Evolutionary conservation across 345 rosid genomes (phyloP).

Genomic region (Eutrema japonicum): DNA sequence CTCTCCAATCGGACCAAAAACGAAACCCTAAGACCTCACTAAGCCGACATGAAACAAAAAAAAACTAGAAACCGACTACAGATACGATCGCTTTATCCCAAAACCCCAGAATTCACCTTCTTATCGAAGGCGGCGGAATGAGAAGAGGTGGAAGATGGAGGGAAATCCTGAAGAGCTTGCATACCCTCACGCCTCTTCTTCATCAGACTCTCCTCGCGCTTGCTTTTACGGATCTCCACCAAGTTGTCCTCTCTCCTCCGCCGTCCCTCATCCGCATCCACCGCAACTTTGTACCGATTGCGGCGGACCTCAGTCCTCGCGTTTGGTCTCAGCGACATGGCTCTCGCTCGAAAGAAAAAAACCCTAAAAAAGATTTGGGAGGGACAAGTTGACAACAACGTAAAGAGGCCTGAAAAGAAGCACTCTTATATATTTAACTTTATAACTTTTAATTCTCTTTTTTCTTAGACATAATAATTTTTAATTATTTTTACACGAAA

Average conservation of each 20-base stretch:
- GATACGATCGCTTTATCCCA: neutral
- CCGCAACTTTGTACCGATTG: constrained; percentile 83
- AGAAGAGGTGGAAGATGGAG: constrained; percentile 50
- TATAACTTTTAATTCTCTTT: too few species aligned
- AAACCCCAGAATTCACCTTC: constrained; percentile 49
- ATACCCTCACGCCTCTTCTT: constrained; percentile 94
- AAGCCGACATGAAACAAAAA: neutral
- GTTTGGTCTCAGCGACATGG: constrained; percentile 82
- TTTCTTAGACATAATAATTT: too few species aligned
- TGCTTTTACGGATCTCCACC: constrained; percentile 97
- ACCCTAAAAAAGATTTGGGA: constrained; percentile 25
- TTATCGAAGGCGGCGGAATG: constrained; percentile 56
- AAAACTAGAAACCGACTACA: neutral
- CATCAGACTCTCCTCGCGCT: constrained; percentile 85
- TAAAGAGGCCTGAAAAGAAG: neutral
- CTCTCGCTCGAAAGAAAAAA: constrained; percentile 8
- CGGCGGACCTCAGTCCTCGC: constrained; percentile 76
- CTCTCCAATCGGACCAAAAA: neutral
- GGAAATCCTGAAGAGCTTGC: constrained; percentile 53
- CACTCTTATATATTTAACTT: neutral
- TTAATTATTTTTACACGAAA: too few species aligned
- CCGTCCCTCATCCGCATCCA: constrained; percentile 87
- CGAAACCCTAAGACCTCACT: constrained; percentile 28
- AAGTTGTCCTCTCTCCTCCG: constrained; percentile 89
- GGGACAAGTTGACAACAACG: constrained; percentile 21